Conservation (phyloP, 2,329 filamentous ascomycete species). For the Fusarium aywerte region DNA sequence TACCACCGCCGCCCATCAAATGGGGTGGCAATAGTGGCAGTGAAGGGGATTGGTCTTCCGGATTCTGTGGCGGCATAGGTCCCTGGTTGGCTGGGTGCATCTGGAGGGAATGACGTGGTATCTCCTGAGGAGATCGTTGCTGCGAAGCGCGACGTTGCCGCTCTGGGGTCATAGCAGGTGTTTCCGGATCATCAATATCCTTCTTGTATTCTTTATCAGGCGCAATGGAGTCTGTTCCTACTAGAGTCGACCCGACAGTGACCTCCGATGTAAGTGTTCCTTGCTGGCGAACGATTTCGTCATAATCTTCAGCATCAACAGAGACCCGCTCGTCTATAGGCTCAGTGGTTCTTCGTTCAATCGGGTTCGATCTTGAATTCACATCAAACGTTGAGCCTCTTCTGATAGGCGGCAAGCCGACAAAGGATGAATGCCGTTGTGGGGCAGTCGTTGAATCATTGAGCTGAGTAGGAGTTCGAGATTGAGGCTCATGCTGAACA, state of each 20-base stretch:
- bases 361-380: constrained; percentile 48
- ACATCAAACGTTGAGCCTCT: constrained; percentile 67
- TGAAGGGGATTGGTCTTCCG: constrained; percentile 18
- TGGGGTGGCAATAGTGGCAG: constrained; percentile 43
- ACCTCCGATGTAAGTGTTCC: constrained; percentile 38
- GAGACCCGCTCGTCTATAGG: constrained; percentile 51
- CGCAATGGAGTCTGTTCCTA: constrained; percentile 34
- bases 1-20: constrained; percentile 43
- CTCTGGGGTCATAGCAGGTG: constrained; percentile 2
- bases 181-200: constrained; percentile 12
- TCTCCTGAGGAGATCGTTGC: constrained; percentile 14
- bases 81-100: constrained; percentile 33
- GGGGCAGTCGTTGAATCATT: constrained; percentile 45
- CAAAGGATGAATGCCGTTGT: constrained; percentile 62
- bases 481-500: constrained; percentile 20
- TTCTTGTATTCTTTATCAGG: constrained; percentile 34
- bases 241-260: constrained; percentile 35
- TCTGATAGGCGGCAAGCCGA: constrained; percentile 68
- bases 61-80: constrained; percentile 21
- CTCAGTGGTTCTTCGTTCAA: constrained; percentile 48
- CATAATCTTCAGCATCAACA: constrained; percentile 47
- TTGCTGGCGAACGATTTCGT: constrained; percentile 28
- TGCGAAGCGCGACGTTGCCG: constrained; percentile 17
- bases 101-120: constrained; percentile 35
- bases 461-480: not conserved